A percentile compares a stretch with the other conserved stretches of the same genome.
phyloP scores from a whole-genome alignment of 2,329 filamentous ascomycete species.

The Hypoxylon sp. region DNA sequence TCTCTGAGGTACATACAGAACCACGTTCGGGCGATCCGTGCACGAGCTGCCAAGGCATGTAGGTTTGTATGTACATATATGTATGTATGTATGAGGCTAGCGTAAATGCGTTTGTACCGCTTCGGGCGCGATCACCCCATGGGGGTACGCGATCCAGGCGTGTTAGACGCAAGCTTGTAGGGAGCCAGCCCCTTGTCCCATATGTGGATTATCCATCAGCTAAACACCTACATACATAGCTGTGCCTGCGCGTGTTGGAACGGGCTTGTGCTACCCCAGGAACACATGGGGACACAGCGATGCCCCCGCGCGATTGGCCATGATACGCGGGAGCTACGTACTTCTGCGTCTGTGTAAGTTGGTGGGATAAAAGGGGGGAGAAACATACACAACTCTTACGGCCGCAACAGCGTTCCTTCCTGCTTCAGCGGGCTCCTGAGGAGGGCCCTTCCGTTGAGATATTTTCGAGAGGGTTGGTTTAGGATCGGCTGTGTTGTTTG shows the following conservation, averaged over 20 bases:
- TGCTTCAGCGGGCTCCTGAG: conserved; percentile 8
- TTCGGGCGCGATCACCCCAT: conserved; percentile 10
- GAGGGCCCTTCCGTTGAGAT: background rate
- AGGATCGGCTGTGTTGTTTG: conserved; percentile 1
- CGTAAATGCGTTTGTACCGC: conserved; percentile 1
- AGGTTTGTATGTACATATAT: conserved; percentile 10
- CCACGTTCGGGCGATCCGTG: conserved; percentile 17
- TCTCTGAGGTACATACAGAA: conserved; percentile 11
- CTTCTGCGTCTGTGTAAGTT: conserved; percentile 20
- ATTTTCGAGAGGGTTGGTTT: conserved; percentile 7
- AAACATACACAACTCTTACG: conserved; percentile 22
- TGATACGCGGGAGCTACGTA: conserved; percentile 26
- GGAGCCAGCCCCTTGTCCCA: background rate
- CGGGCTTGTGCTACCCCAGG: conserved; percentile 24
- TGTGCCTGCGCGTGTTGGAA: conserved; percentile 11
- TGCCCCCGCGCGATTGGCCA: conserved; percentile 20
- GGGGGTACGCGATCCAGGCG: conserved; percentile 14
- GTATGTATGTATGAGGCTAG: conserved; percentile 7
- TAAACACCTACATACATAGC: conserved; percentile 9
- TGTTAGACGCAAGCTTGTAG: conserved; percentile 6
- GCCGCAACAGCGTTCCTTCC: conserved; percentile 8
- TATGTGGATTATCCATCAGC: conserved; percentile 2
- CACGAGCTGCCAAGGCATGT: conserved; percentile 2
- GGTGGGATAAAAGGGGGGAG: conserved; percentile 10
- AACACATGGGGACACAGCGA: conserved; percentile 15